Evolutionary conservation across 805 yeast genomes (phyloP), one percentile per base, ranked within the genome.

Genomic region (Sugiyamaella smithiae): DNA sequence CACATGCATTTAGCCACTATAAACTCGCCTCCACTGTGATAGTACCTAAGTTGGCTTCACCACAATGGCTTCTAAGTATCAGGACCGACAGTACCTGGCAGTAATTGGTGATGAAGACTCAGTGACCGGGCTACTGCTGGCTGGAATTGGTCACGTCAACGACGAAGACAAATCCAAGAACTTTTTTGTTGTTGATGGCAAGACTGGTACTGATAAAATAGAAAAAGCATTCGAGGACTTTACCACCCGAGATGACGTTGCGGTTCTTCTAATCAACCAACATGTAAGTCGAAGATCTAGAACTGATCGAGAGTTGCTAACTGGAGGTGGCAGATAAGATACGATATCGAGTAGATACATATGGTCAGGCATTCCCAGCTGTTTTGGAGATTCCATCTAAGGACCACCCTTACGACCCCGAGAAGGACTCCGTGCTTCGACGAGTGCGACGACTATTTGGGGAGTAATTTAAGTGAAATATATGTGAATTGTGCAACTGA

Each of bases 401-500:
- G 73, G 99, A 93, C 64, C 98, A 93, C 67, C 98, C 99, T 19
- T 93, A 93, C 67, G 95, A 93, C 67, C 99, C 99, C 17, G 98
- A 91, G 67, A 93, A 91, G 80, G 99, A 93, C 69, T 85, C 96
- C 17, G 89, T 93, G 35, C 76, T 93, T 69, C 84, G 91, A 70
- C 85, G 96, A 67, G 99, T 93, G 28, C 85, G 96, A 74, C 82
- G 96, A 66, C 72, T 93, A 55, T 90, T 91, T 72, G 98, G 99
- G 40, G 98, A 93, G 71, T 88, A 74, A 56, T 6, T 24, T 16
- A 32, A n/a, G n/a, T 8, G 31, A 8, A 26, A 8, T 8, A 12
- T 12, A 26, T 26, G 11, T n/a, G n/a, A n/a, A n/a, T n/a, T n/a
- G n/a, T n/a, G n/a, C n/a, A n/a, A n/a, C n/a, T n/a, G n/a, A n/a